These are phyloP conservation scores for Blastomyces silverae DNA, from an alignment of 2,329 filamentous ascomycete species.

Conservation along the genomic window DNA sequence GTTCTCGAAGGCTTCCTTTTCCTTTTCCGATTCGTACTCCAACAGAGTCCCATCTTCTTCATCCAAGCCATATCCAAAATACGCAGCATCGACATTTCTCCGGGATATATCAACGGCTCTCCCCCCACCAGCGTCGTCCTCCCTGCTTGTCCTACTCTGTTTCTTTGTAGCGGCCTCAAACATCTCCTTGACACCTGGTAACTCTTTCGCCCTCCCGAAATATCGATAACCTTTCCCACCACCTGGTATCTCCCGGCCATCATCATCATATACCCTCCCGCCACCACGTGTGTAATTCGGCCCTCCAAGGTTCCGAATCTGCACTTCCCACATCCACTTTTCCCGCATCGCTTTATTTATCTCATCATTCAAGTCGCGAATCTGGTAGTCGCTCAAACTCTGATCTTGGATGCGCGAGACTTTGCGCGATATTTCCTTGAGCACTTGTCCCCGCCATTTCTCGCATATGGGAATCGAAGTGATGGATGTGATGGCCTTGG, in stretches of 20 bases:
- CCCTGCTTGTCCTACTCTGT: conserved; percentile 60
- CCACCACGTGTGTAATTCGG: conserved; percentile 88
- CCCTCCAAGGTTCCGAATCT: conserved; percentile 90
- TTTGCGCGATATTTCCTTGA: conserved; percentile 95
- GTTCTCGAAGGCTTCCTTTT: conserved; percentile 69
- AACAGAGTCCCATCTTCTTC: conserved; percentile 81
- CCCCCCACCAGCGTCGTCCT: conserved; percentile 52
- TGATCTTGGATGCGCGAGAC: conserved; percentile 91
- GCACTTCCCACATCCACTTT: conserved; percentile 98
- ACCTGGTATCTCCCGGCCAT: conserved; percentile 59
- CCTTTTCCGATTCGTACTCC: conserved; percentile 73
- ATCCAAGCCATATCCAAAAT: conserved; percentile 90
- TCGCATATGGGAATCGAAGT: conserved; percentile 80
- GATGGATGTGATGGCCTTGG: conserved; percentile 83
- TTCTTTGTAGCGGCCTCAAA: conserved; percentile 69
- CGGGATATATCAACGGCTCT: conserved; percentile 40
- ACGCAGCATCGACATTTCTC: conserved; percentile 79
- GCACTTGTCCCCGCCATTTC: conserved; percentile 95
- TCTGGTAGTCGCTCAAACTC: conserved; percentile 89
- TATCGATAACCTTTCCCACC: conserved; percentile 90
- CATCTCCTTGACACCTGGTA: conserved; percentile 93
- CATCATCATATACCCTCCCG: conserved; percentile 64
- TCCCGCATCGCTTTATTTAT: conserved; percentile 99
- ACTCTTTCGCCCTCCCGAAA: conserved; percentile 80
- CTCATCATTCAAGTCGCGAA: conserved; percentile 96